These are phyloP conservation scores for Nannochloropsis oceanica DNA, from an alignment of 108 stramenopile species.

Conservation along the genomic window DNA sequence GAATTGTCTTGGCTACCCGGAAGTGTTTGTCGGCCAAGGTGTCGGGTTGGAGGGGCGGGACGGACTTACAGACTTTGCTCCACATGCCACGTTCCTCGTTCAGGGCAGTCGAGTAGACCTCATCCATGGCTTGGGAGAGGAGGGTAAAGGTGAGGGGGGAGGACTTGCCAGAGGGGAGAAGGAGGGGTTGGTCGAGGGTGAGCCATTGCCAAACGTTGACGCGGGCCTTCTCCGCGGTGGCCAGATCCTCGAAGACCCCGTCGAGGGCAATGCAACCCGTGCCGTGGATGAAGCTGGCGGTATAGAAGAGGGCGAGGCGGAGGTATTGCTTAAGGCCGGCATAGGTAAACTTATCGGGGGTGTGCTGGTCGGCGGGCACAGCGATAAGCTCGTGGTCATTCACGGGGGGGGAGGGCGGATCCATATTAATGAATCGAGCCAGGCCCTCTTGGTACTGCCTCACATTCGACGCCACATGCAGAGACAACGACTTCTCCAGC, in stretches of 20 bases:
- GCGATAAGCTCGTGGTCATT: background rate
- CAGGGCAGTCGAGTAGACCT: background rate
- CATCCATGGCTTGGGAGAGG: background rate
- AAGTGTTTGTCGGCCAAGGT: background rate
- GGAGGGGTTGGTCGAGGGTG: background rate
- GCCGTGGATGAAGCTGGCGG: background rate
- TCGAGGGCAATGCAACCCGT: background rate
- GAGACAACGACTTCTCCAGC: background rate
- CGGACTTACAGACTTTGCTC: background rate
- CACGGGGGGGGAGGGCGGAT: background rate
- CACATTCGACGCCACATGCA: background rate
- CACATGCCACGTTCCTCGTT: background rate
- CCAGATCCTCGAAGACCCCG: background rate
- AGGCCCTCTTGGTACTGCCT: background rate
- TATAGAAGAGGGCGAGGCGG: background rate
- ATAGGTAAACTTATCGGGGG: background rate
- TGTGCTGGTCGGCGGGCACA: background rate
- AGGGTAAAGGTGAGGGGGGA: background rate
- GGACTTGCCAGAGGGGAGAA: background rate
- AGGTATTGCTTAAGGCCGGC: background rate
- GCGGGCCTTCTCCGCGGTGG: slow-evolving; percentile 7
- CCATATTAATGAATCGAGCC: background rate
- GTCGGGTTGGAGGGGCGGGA: background rate
- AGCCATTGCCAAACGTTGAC: slow-evolving; percentile 1
- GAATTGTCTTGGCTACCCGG: background rate